A percentile compares a stretch with the other conserved stretches of the same genome.
These are phyloP conservation scores for Naganishia onofrii DNA, from an alignment of 768 basidiomycete species.

Conservation along the genomic window DNA sequence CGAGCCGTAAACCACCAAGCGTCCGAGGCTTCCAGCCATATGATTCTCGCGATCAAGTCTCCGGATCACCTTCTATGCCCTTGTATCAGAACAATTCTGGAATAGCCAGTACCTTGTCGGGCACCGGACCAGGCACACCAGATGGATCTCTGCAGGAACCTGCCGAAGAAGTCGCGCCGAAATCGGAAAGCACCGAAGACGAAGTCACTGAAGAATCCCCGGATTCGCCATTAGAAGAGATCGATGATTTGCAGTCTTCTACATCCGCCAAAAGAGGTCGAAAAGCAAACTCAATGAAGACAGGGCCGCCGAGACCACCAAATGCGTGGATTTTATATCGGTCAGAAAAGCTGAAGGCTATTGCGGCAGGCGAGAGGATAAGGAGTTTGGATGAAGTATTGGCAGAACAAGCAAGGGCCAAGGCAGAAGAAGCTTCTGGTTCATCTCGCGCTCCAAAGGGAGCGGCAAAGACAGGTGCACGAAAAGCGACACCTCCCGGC, in stretches of 20 bases:
- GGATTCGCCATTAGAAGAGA: background rate
- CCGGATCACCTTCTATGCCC: background rate
- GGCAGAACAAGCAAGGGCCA: slow-evolving; percentile 22
- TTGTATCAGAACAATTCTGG: background rate
- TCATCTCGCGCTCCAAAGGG: background rate
- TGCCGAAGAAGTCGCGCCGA: background rate
- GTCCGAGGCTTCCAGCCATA: background rate
- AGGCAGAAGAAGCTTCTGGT: slow-evolving; percentile 2
- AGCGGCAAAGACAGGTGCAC: background rate
- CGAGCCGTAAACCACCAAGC: background rate
- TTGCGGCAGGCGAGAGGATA: slow-evolving; percentile 30
- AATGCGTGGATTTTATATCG: slow-evolving; percentile 84
- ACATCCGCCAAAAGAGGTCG: background rate
- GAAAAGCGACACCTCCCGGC: background rate
- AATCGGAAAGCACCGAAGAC: background rate
- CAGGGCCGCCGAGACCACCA: slow-evolving; percentile 58
- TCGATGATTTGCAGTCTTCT: background rate
- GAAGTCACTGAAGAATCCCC: slow-evolving; percentile 2
- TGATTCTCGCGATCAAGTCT: background rate
- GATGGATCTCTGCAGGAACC: background rate
- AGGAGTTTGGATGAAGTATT: slow-evolving; percentile 20
- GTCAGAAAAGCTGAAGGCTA: slow-evolving; percentile 58
- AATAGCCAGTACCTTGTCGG: slow-evolving; percentile 5
- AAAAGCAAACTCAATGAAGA: background rate
- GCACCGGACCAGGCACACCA: background rate